phyloP scores from a whole-genome alignment of 495 filamentous ascomycete species.

The Collariella sp. region DNA sequence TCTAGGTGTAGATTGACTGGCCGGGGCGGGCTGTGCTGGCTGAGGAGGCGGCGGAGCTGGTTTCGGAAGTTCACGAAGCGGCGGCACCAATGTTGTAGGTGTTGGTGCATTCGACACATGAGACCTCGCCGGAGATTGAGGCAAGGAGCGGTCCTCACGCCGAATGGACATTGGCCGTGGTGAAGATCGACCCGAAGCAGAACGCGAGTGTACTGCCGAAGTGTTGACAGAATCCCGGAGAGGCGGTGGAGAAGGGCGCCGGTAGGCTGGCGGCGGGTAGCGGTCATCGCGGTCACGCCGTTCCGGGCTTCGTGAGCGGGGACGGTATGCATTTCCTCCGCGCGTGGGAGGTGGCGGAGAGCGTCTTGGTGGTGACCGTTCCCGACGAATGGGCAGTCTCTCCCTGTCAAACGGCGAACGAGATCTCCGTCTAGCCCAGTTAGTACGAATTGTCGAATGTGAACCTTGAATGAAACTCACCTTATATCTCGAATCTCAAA shows the following conservation, averaged over 20 bases:
- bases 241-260: slow-evolving; percentile 35
- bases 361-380: slow-evolving; percentile 34
- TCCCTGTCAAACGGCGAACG: slow-evolving; percentile 41
- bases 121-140: slow-evolving; percentile 30
- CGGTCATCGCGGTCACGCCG: slow-evolving; percentile 40
- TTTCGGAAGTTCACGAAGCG: slow-evolving; percentile 23
- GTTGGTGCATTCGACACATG: slow-evolving; percentile 15
- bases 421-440: slow-evolving; percentile 34
- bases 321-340: slow-evolving; percentile 33
- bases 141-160: slow-evolving; percentile 36
- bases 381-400: slow-evolving; percentile 24
- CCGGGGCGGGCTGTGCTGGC: slow-evolving; percentile 5
- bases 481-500: slow-evolving; percentile 20
- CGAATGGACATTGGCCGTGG: slow-evolving; percentile 34
- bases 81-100: slow-evolving; percentile 21
- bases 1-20: slow-evolving; percentile 3
- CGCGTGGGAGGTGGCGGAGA: slow-evolving; percentile 27
- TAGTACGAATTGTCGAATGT: background rate
- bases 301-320: slow-evolving; percentile 36
- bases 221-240: slow-evolving; percentile 36
- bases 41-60: slow-evolving; percentile 15
- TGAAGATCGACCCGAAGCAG: slow-evolving; percentile 36
- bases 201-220: slow-evolving; percentile 36
- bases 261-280: slow-evolving; percentile 27
- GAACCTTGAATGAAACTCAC: background rate